Base-by-base conservation (phyloP, 495 filamentous ascomycete species). In the Venustampulla echinocandica region DNA sequence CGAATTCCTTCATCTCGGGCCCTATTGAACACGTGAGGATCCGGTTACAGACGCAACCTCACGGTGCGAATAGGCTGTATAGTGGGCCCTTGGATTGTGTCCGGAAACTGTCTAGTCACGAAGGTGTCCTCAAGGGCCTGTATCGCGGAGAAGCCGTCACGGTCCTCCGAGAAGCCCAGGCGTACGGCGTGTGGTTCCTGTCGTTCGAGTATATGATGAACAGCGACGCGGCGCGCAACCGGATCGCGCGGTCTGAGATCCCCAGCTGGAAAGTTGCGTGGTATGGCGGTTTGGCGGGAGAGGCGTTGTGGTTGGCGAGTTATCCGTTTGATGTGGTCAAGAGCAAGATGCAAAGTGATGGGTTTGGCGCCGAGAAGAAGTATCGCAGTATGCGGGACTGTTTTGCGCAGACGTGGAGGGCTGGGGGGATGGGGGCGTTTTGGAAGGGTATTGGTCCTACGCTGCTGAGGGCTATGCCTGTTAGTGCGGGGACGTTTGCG, bases 271-370 rank as follows among this genome's bases (percentile, higher is more conserved):
- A 95, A 67, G 77, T 98, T 34, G 93, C 92, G 14, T 69, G 85
- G 7, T 97, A 96, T 61, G 92, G 92, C 53, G 92, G 92, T 33
- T 62, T 97, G 44, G 92, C 92, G 1, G 92, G 92, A 50, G 92
- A 98, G 73, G 85, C 80, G 18, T 72, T 98, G 33, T 98, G 92
- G 92, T 62, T 98, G 52, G 74, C 73, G 30, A 92, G 85, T 58
- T 98, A 98, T 64, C 92, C 92, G 18, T 81, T 98, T 46, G 92
- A 98, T 65, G 92, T 97, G 21, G 68, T 98, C 62, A 98, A 98
- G 84, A 94, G 87, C 66, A 96, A 94, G 79, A 94, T 97, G 90
- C 92, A 98, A 76, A 93, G 80, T 51, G 92, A 98, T 70, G 90
- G 86, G 17, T 88, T 96, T 59, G 73, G 74, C 1, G 34, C 44